Conservation (phyloP, 768 basidiomycete genomes). For the Rhodotorula sphaerocarpa region DNA sequence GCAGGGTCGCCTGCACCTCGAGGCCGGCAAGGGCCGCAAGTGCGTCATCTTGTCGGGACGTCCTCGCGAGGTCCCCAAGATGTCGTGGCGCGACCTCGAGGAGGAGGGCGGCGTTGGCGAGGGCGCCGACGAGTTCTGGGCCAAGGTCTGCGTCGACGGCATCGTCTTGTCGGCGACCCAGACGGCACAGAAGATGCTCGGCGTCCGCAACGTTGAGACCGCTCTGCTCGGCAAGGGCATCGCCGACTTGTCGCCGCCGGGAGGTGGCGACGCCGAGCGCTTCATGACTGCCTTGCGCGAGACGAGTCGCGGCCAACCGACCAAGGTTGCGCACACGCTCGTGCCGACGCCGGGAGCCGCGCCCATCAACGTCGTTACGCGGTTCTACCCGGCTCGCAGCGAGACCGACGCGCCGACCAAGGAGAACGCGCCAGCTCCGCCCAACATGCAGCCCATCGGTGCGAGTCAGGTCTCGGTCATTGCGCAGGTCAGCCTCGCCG, state of each 20-base stretch:
- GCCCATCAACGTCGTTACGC: constrained; percentile 43
- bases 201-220: constrained; percentile 27
- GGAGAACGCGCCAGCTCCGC: neutral
- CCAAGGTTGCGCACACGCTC: constrained; percentile 43
- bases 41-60: constrained; percentile 85
- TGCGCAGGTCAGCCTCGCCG: constrained; percentile 16
- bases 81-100: constrained; percentile 56
- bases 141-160: constrained; percentile 46
- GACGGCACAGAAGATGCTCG: constrained; percentile 44
- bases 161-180: constrained; percentile 45
- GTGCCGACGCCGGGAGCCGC: constrained; percentile 36
- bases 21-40: constrained; percentile 88
- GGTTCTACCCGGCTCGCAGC: constrained; percentile 36
- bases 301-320: constrained; percentile 36
- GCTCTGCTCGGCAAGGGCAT: constrained; percentile 36
- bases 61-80: constrained; percentile 48
- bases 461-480: constrained; percentile 15
- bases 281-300: constrained; percentile 39
- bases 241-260: constrained; percentile 40
- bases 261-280: constrained; percentile 30
- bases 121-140: constrained; percentile 44
- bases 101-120: constrained; percentile 50
- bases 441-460: constrained; percentile 8
- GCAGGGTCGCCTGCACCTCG: constrained; percentile 72
- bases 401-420: constrained; percentile 2